Evolutionary conservation across 208 protist genomes (phyloP), one percentile per base, ranked within the genome.

Genomic region (Leishmania mexicana): DNA sequence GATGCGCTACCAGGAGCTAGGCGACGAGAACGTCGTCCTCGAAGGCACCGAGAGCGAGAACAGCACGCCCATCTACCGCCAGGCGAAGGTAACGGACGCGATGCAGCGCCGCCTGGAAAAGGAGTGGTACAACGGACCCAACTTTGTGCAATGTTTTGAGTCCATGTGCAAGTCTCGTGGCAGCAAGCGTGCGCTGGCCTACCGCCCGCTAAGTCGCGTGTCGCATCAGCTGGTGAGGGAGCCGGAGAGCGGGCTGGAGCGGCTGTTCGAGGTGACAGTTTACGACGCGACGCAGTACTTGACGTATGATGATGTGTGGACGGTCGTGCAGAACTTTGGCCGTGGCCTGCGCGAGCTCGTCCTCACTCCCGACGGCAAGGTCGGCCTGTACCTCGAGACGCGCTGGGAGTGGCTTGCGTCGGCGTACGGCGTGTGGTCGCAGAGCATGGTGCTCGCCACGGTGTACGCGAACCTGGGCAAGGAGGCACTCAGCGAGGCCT

Each of bases 401-500:
- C 92, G 93, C 82, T 97, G 92, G 92, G 92, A 97, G 86, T 97
- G 93, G 93, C 83, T 95, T 42, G 87, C 83, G 42, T 88, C 85
- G 17, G 81, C 93, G 62, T 81, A 93, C 38, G 90, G 90, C 53
- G 78, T 93, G 54, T 96, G 93, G 92, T 87, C 92, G 17, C 91
- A 93, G 58, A 79, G 79, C n/a, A 90, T 95, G 79, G 80, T 95
- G 64, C 87, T 81, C n/a, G 86, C 86, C 17, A 97, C 93, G 24
- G 92, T 96, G 31, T 97, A 98, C 85, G 90, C 95, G 11, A 98
- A 95, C 73, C 86, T 98, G 10, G 94, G 94, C 67, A 82, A 94
- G 35, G 90, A 93, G 42, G 92, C 92, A n/a, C 86, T 98, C 51
- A 62, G 91, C 72, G 93, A 96, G 76, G 95, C 95, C 8, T 83